Base-by-base conservation (phyloP, 2,329 filamentous ascomycete species). In the Colletotrichum sidae region DNA sequence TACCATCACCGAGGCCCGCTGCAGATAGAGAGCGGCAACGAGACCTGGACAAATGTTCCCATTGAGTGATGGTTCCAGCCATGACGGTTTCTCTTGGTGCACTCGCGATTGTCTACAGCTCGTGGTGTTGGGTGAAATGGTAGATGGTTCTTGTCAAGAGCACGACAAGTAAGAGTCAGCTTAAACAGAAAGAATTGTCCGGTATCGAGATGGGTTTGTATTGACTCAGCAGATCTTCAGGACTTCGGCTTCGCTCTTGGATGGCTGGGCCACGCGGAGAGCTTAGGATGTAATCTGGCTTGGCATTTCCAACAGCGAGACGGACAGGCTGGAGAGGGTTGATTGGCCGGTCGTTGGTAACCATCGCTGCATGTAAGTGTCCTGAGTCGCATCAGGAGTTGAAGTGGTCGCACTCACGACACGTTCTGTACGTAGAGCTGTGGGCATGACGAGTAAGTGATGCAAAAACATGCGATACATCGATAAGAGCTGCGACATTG, bases 201-300 rank as follows among this genome's bases (percentile, higher is more conserved):
- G 37, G 51, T 37, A 53, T 53, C 37, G 58, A 55, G 33, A 50
- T 54, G 61, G 39, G 33, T 45, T 25, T 37, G 45, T 25, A 35
- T 45, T 45, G 33, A 41, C 50, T 55, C 56, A 46, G 50, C 56
- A 60, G 57, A 62, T 62, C 52, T 52, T 10, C 38, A 10, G 41
- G 39, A 13, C 17, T 33, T 46, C 6, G 39, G 15, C 33, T 34
- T 53, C 25, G n/a, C 17, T 17, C 53, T 15, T 15, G 51, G 41
- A 38, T 56, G 51, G 52, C 72, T 72, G 47, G 84, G 80, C 77
- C 80, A 82, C 46, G 73, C 72, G 7, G 81, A 74, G 25, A 69
- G 1, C 79, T 38, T 51, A 56, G 41, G 35, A 65, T 44, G 45
- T n/a, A 15, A 51, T 10, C 34, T 10, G 7, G 9, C 46, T 15